Evolutionary conservation across 768 basidiomycete species (phyloP).

Genomic region (Xanthoconium stramineum): DNA sequence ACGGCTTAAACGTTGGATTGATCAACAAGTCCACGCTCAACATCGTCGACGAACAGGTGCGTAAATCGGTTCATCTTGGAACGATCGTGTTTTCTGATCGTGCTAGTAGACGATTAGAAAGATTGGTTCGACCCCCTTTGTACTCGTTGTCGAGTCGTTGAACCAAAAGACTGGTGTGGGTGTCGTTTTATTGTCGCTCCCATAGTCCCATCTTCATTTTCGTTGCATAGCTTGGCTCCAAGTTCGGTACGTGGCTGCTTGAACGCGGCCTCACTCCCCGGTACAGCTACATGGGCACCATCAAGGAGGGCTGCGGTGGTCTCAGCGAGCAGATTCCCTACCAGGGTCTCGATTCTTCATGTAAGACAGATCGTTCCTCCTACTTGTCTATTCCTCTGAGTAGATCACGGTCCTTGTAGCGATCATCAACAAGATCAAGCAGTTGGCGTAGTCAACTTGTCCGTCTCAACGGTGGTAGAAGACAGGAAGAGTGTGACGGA

Average conservation of each 20-base stretch:
- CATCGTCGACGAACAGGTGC: slow-evolving; percentile 75
- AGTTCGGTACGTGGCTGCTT: slow-evolving; percentile 82
- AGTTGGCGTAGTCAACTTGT: slow-evolving; percentile 31
- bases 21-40: slow-evolving; percentile 87
- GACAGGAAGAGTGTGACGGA: neutral
- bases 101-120: slow-evolving; percentile 53
- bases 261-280: slow-evolving; percentile 78
- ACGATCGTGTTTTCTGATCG: neutral
- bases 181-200: neutral
- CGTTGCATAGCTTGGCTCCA: slow-evolving; percentile 59
- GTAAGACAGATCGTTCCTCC: slow-evolving; percentile 40
- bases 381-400: neutral
- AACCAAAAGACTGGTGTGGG: slow-evolving; percentile 85
- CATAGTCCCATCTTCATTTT: neutral
- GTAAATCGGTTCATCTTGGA: slow-evolving; percentile 7
- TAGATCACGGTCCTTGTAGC: slow-evolving; percentile 27
- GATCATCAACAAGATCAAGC: slow-evolving; percentile 45
- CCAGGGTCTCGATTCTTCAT: slow-evolving; percentile 77
- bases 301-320: slow-evolving; percentile 74
- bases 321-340: slow-evolving; percentile 81
- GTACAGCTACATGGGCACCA: slow-evolving; percentile 78
- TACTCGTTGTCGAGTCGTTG: slow-evolving; percentile 80
- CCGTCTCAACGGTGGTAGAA: neutral
- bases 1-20: slow-evolving; percentile 77
- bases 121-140: slow-evolving; percentile 71